Percentiles rank a stretch among this genome's conserved stretches.
These are phyloP conservation scores for Phytopythium cucurbitacearum DNA, from an alignment of 352 stramenopile species.

Conservation along the genomic window DNA sequence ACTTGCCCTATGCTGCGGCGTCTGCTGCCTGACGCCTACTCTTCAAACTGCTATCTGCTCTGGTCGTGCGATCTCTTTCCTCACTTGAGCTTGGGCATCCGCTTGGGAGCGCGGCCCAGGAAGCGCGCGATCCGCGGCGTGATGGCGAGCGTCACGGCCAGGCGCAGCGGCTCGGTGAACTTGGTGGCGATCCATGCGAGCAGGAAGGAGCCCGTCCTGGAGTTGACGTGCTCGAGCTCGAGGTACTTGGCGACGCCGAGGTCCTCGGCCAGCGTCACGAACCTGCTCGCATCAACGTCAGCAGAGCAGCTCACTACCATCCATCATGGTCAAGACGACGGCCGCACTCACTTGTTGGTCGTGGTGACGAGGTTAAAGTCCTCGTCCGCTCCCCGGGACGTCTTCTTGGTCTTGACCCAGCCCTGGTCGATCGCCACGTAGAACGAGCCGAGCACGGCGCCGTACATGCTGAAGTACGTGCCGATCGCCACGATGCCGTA, in stretches of 20 bases:
- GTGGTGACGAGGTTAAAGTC: conserved; percentile 76
- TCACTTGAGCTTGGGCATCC: conserved; percentile 24
- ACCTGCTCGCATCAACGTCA: conserved; percentile 18
- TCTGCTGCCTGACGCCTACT: neutral
- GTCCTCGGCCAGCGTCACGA: conserved; percentile 67
- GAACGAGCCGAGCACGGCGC: conserved; percentile 67
- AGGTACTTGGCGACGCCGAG: conserved; percentile 75
- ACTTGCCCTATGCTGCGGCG: neutral
- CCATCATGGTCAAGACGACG: neutral
- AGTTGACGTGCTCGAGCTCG: conserved; percentile 73
- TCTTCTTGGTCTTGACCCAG: conserved; percentile 58
- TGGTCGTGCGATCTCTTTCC: neutral
- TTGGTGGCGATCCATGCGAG: conserved; percentile 86
- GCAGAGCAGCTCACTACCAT: neutral
- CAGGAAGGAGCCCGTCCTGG: conserved; percentile 77
- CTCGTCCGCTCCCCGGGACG: conserved; percentile 25
- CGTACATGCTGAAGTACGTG: conserved; percentile 82
- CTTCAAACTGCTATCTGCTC: neutral
- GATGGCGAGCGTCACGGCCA: conserved; percentile 74
- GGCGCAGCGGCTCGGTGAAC: conserved; percentile 80
- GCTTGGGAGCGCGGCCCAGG: conserved; percentile 59
- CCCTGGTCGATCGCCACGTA: conserved; percentile 81
- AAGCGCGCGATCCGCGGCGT: conserved; percentile 76
- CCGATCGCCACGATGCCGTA: conserved; percentile 80
- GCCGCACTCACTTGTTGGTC: conserved; percentile 68